Percentiles rank a stretch among this genome's conserved stretches.
These are phyloP conservation scores for Phialocephala sp. DNA, from an alignment of 2,329 filamentous ascomycete species.

Conservation along the genomic window DNA sequence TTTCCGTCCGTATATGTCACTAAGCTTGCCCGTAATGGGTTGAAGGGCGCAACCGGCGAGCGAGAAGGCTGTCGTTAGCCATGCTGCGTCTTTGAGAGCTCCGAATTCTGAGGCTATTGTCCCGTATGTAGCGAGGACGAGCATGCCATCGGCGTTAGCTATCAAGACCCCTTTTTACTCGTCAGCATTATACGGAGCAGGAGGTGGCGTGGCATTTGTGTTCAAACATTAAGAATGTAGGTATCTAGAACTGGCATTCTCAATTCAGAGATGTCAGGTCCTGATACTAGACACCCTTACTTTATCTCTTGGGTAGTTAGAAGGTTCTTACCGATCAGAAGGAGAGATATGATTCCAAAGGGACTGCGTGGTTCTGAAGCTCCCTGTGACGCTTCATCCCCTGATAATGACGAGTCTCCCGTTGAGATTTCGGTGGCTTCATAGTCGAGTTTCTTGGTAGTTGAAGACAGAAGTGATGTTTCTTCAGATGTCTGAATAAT, in stretches of 20 bases:
- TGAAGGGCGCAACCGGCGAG: conserved; percentile 58
- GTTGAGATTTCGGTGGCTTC: not conserved
- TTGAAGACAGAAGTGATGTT: conserved; percentile 1
- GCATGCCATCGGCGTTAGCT: conserved; percentile 65
- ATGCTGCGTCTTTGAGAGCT: conserved; percentile 60
- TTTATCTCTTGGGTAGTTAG: not conserved
- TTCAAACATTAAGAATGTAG: not conserved
- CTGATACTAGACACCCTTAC: not conserved
- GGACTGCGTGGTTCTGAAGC: not conserved
- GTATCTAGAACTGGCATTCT: not conserved
- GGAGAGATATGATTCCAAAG: not conserved
- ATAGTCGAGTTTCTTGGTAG: not conserved
- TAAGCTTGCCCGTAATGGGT: conserved; percentile 61
- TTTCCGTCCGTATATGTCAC: conserved; percentile 63
- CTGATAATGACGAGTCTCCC: not conserved
- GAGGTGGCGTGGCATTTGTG: not conserved
- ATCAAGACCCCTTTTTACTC: conserved; percentile 63
- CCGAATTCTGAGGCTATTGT: conserved; percentile 66
- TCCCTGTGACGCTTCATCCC: not conserved
- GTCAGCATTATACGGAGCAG: not conserved
- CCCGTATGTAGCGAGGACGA: conserved; percentile 70
- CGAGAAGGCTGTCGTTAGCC: conserved; percentile 60
- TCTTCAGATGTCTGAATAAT: not conserved
- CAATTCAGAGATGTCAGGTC: not conserved
- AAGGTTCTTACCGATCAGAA: not conserved